A percentile compares a stretch with the other conserved stretches of the same genome.
Evolutionary conservation across 306 rosid species (phyloP).

Genomic region (Malus sylvestris): DNA sequence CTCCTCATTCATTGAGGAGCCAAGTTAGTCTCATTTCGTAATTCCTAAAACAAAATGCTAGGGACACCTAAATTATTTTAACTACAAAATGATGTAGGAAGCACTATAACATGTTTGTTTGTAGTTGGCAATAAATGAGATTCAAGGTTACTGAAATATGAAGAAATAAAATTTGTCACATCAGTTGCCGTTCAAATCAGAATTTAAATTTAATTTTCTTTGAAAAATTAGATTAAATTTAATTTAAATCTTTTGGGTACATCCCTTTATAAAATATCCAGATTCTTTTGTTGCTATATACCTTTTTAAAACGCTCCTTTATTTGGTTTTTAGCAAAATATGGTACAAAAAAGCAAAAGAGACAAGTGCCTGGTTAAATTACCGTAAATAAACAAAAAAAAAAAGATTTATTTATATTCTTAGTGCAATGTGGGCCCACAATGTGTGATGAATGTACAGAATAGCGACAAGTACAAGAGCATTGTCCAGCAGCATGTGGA

Average conservation of each 20-base stretch:
- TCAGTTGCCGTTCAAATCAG: not conserved
- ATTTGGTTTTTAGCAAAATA: not conserved
- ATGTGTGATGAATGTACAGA: constrained; percentile 18
- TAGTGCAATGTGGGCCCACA: not conserved
- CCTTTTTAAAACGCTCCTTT: not conserved
- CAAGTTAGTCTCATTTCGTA: not conserved
- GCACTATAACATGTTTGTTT: not conserved
- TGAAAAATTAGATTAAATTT: not conserved
- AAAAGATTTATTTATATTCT: not conserved
- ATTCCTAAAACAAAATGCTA: not conserved
- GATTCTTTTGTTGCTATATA: not conserved
- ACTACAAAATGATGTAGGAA: not conserved
- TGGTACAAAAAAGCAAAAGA: not conserved
- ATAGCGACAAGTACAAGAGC: constrained; percentile 47
- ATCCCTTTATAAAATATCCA: not conserved
- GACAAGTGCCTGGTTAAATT: not conserved
- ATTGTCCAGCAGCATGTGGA: constrained; percentile 54
- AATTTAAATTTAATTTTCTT: too few species aligned
- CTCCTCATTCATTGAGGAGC: too few species aligned
- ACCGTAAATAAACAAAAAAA: not conserved
- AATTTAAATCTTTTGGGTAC: not conserved
- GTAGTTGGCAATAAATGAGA: not conserved
- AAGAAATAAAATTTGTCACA: not conserved
- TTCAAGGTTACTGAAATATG: not conserved
- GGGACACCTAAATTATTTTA: not conserved